phyloP scores from a whole-genome alignment of 768 basidiomycete genomes.

The Suillus hirtellus region DNA sequence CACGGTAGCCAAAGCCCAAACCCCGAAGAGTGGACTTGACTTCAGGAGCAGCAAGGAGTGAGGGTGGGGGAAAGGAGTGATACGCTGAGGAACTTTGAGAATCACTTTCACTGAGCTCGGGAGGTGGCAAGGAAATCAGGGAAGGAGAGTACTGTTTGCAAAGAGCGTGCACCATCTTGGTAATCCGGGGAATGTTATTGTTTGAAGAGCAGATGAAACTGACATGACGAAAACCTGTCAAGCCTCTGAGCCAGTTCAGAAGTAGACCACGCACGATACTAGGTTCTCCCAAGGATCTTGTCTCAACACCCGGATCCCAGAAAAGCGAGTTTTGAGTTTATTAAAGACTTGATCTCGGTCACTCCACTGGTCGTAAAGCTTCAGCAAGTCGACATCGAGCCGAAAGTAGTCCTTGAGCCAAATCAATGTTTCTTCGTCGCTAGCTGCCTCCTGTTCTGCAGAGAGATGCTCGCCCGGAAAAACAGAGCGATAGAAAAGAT shows the following conservation, averaged over 20 bases:
- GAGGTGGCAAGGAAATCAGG: conserved; percentile 52
- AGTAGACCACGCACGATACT: conserved; percentile 66
- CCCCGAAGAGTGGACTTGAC: conserved; percentile 68
- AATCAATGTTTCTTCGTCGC: conserved; percentile 63
- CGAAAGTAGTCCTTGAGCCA: conserved; percentile 92
- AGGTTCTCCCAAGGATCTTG: conserved; percentile 98
- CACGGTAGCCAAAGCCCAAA: conserved; percentile 95
- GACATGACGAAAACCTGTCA: conserved; percentile 4
- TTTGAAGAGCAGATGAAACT: conserved; percentile 99
- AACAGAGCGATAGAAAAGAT: conserved; percentile 69
- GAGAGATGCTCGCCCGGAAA: conserved; percentile 51
- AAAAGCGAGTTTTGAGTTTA: conserved; percentile 58
- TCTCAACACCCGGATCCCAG: conserved; percentile 82
- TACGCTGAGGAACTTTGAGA: conserved; percentile 37
- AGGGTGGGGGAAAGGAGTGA: conserved; percentile 85
- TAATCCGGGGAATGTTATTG: conserved; percentile 94
- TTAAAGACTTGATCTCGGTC: conserved; percentile 74
- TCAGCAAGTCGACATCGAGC: conserved; percentile 68
- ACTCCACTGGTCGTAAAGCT: conserved; percentile 78
- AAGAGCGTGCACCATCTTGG: conserved; percentile 87
- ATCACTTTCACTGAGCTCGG: conserved; percentile 10
- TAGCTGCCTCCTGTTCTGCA: conserved; percentile 30
- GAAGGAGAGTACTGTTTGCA: conserved; percentile 75
- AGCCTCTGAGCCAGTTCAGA: conserved; percentile 9
- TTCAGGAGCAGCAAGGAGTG: conserved; percentile 55